Evolutionary conservation across 495 filamentous ascomycete genomes (phyloP), one percentile per base, ranked within the genome.

Genomic region (Halenospora varia): DNA sequence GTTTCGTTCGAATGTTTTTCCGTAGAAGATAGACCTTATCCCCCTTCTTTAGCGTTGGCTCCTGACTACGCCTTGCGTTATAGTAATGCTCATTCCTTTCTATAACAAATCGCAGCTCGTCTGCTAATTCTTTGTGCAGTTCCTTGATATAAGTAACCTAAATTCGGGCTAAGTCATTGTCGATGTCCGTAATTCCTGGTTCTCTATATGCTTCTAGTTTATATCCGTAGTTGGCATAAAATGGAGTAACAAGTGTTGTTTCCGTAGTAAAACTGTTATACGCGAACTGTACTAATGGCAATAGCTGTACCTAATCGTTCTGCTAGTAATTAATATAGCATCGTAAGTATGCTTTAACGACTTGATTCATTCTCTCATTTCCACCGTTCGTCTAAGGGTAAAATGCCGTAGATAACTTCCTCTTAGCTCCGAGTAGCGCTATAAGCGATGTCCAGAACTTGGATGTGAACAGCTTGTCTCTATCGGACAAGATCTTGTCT

Each of bases 11-110:
- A 41, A 73, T 66, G 50, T 71, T 71, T 51, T 55, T 53, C 26
- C 48, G 57, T 51, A 63, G 40, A 13, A 73, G 64, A 22, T 69
- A 70, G 45, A 73, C 63, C 63, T 68, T 65, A 62, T 65, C 57
- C 59, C 59, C 60, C 57, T 55, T 53, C 60, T 66, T 66, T 39
- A 67, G 61, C 45, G 51, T 58, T 35, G 13, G 29, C 29, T 35
- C 29, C 29, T 35, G 29, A 35, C 29, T 35, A 35, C 29, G 29
- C 13, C 13, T 35, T 13, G 4, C 13, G 13, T 35, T 35, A 13
- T 35, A 35, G 29, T 35, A 35, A 6, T 35, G 29, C 13, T 4
- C 13, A 13, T 35, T 35, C 6, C 29, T 4, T 35, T 35, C 13
- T 35, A 13, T 13, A 13, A 35, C 13, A 35, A 35, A 35, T 35